These are phyloP conservation scores for Amphibolis antarctica DNA, from an alignment of 106 monocot genomes.

Conservation along the genomic window DNA sequence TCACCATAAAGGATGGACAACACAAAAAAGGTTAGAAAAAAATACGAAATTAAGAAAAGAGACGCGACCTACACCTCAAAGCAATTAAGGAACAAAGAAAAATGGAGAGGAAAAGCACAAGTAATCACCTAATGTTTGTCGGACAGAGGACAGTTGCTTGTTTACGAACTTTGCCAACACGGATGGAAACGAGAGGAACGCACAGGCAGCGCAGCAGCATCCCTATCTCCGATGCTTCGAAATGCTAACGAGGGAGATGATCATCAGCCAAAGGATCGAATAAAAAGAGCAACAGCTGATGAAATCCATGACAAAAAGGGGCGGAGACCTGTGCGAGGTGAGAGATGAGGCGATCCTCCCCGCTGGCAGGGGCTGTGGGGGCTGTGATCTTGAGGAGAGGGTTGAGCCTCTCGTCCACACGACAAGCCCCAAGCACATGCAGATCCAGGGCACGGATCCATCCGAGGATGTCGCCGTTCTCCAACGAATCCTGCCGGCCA, in stretches of 20 bases:
- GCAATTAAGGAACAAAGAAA: neutral
- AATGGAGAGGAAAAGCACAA: neutral
- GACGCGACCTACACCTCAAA: neutral
- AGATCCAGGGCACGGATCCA: slow-evolving; percentile 65
- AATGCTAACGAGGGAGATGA: slow-evolving; percentile 36
- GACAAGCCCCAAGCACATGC: slow-evolving; percentile 73
- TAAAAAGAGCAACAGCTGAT: neutral
- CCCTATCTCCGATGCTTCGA: slow-evolving; percentile 69
- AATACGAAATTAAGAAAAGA: too few species aligned
- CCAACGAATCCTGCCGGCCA: slow-evolving; percentile 18
- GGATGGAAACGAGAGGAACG: slow-evolving; percentile 79
- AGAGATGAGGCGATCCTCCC: slow-evolving; percentile 40
- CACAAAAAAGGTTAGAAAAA: too few species aligned
- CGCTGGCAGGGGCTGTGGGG: slow-evolving; percentile 21
- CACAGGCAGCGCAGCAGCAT: slow-evolving; percentile 75
- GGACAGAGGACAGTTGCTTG: slow-evolving; percentile 56
- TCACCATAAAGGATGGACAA: too few species aligned
- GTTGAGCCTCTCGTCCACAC: slow-evolving; percentile 68
- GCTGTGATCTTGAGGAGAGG: slow-evolving; percentile 44
- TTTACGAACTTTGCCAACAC: slow-evolving; percentile 65
- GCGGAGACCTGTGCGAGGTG: slow-evolving; percentile 45
- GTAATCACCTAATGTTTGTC: slow-evolving; percentile 43
- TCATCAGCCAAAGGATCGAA: neutral
- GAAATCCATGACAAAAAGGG: neutral
- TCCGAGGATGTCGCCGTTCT: slow-evolving; percentile 27